phyloP scores from a whole-genome alignment of 345 rosid species.

The Dimocarpus longan region DNA sequence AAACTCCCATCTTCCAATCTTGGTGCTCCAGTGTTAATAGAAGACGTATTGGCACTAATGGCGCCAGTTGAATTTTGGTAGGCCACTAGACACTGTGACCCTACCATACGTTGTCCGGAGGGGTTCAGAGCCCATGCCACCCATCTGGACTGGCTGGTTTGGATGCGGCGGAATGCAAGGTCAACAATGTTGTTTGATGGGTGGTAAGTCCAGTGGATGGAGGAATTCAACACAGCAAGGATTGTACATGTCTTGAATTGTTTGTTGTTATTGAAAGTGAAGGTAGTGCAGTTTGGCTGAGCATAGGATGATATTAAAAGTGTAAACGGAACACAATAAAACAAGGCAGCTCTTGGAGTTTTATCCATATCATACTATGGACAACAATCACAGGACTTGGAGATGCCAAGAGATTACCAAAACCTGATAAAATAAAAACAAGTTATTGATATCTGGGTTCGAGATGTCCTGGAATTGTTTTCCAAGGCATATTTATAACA shows the following conservation, averaged over 20 bases:
- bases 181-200: constrained; percentile 42
- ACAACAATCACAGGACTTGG: no score
- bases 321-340: constrained; percentile 22
- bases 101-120: constrained; percentile 33
- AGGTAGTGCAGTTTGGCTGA: constrained; percentile 36
- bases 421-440: no score
- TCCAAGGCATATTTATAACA: no score
- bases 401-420: no score
- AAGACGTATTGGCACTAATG: constrained; percentile 42
- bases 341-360: background rate
- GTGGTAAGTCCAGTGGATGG: constrained; percentile 66
- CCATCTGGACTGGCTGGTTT: constrained; percentile 49
- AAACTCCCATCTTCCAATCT: constrained; percentile 24
- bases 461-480: no score
- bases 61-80: constrained; percentile 31
- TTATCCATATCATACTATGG: no score
- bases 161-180: constrained; percentile 57
- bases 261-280: constrained; percentile 38
- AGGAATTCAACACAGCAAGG: constrained; percentile 54
- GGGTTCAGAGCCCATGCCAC: constrained; percentile 79
- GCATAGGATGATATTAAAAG: constrained; percentile 29
- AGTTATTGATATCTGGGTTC: no score
- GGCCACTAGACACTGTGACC: constrained; percentile 73
- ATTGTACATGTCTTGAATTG: constrained; percentile 36
- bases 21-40: background rate